Evolutionary conservation across 2,329 filamentous ascomycete species (phyloP), one percentile per base, ranked within the genome.

Genomic region (Coniochaeta pulveracea): DNA sequence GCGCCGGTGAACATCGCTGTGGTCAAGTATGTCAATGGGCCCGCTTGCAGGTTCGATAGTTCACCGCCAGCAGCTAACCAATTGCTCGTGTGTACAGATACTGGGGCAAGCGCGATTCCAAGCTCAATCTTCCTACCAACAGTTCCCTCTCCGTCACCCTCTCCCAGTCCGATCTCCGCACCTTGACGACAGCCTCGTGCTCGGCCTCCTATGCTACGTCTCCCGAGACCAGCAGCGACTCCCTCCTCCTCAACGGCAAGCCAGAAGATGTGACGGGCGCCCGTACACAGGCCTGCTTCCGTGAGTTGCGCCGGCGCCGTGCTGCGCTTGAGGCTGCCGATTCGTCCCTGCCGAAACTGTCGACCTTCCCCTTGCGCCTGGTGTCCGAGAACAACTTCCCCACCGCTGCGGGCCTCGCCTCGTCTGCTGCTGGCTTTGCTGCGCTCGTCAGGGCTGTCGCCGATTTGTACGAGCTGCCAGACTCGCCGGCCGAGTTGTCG

Each of bases 311-410:
- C 37, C 57, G 76, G 34, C 76, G 91, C 28, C 82, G 91, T 40
- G 69, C 76, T 34, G 66, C 74, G 16, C 68, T 96, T 49, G 91
- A 98, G 59, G 64, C 66, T 22, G 58, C 69, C 40, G 66, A 94
- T 54, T 47, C 76, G 0, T 76, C 75, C 15, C 71, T 94, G n/a
- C 85, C 89, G 26, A 85, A 83, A 57, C 76, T 98, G 37, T 83
- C 85, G 9, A 54, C 67, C 33, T 67, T 82, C 49, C 76, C 83
- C 21, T 75, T 98, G 40, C 82, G 80, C 47, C 80, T 98, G 44
- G 86, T 95, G 36, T 91, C 84, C 37, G 83, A 91, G 64, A 98
- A 98, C 72, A 98, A 98, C 71, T 98, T 98, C 70, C 91, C 91
- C 42, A 98, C 91, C 3, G 91, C 91, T 17, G 91, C 91, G 4